phyloP scores from a whole-genome alignment of 2,329 filamentous ascomycete genomes.

The Pseudogymnoascus sp. region DNA sequence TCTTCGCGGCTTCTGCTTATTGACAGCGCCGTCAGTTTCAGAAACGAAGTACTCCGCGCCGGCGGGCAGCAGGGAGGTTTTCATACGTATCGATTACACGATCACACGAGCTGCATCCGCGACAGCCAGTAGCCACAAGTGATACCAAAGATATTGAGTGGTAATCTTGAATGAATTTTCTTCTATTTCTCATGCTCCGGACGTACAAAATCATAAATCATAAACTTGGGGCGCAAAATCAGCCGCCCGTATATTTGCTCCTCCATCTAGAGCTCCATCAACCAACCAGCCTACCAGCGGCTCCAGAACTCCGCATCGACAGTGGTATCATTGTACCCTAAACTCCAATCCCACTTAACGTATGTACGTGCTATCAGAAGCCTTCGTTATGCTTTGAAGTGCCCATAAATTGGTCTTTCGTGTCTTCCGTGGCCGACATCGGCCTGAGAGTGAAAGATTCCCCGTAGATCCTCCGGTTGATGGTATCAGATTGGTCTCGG shows the following conservation, averaged over 20 bases:
- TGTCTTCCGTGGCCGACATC: background rate
- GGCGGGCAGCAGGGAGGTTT: background rate
- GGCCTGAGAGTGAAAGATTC: background rate
- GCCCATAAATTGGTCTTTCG: background rate
- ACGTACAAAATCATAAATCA: conserved; percentile 4
- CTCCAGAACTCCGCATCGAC: conserved; percentile 2
- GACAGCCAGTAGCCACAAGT: background rate
- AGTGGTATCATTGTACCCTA: background rate
- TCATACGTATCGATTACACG: background rate
- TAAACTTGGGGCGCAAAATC: background rate
- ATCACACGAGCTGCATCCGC: background rate
- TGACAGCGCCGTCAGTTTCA: background rate
- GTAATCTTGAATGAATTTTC: background rate
- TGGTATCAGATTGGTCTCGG: background rate
- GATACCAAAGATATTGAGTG: background rate
- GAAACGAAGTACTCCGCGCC: background rate
- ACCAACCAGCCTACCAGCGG: background rate
- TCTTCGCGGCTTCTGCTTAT: background rate
- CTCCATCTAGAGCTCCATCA: background rate
- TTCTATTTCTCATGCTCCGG: background rate
- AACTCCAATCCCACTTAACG: background rate
- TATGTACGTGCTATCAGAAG: background rate
- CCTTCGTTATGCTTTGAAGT: conserved; percentile 3
- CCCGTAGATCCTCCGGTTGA: conserved; percentile 6
- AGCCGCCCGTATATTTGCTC: background rate